A percentile compares a stretch with the other conserved stretches of the same genome.
phyloP scores from a whole-genome alignment of 1,284 basidiomycete genomes.

The Fomitopsis pinicola region DNA sequence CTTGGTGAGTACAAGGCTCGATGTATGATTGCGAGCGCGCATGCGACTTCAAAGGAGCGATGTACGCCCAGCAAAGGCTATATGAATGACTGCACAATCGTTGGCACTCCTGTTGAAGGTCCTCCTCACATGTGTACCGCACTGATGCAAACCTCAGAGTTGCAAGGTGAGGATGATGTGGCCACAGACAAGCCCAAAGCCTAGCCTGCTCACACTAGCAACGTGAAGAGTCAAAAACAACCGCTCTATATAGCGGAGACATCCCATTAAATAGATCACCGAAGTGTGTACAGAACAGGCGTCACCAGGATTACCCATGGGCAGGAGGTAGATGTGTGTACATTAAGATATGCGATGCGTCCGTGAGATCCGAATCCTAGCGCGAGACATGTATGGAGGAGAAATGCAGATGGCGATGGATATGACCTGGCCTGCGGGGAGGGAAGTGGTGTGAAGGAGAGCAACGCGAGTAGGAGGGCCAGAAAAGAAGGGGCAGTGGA shows the following conservation, averaged over 20 bases:
- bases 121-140: too few relatives aligned
- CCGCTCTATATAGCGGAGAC: background rate
- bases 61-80: too few relatives aligned
- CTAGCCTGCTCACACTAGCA: background rate
- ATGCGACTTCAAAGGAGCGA: too few relatives aligned
- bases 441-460: conserved; percentile 6
- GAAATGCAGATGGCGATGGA: conserved; percentile 11
- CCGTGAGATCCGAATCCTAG: conserved; percentile 20
- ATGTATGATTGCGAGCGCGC: too few relatives aligned
- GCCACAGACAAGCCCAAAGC: too few relatives aligned
- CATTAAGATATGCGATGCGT: conserved; percentile 16
- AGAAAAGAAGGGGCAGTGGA: conserved; percentile 4
- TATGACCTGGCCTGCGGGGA: conserved; percentile 15
- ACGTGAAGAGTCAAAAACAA: background rate
- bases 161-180: too few relatives aligned
- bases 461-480: background rate
- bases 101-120: too few relatives aligned
- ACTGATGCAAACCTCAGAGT: too few relatives aligned
- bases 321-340: conserved; percentile 21
- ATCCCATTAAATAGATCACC: conserved; percentile 9
- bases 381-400: conserved; percentile 11
- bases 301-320: conserved; percentile 12
- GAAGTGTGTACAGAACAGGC: conserved; percentile 1
- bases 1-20: too few relatives aligned
- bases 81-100: too few relatives aligned